phyloP scores from a whole-genome alignment of 352 stramenopile species.

The Pythium dissotocum region DNA sequence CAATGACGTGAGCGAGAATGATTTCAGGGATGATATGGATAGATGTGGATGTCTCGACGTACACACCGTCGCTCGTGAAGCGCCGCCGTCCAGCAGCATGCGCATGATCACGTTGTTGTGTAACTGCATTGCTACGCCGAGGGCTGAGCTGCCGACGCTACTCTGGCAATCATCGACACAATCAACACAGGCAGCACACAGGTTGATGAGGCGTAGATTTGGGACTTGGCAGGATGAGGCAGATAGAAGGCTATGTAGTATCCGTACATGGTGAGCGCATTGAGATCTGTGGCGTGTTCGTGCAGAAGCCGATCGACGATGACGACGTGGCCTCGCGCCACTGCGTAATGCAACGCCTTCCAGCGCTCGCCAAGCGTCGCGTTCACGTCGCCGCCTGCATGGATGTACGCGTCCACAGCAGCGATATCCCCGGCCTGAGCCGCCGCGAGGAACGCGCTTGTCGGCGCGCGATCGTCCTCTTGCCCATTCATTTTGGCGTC shows the following conservation, averaged over 20 bases:
- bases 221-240: not conserved
- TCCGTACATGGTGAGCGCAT: conserved; percentile 57
- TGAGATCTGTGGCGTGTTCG: conserved; percentile 45
- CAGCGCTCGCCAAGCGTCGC: conserved; percentile 56
- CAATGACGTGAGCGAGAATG: not conserved
- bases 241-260: not conserved
- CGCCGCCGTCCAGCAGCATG: conserved; percentile 49
- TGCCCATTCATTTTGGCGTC: not conserved
- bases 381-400: conserved; percentile 44
- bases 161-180: no score
- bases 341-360: conserved; percentile 71
- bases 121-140: conserved; percentile 53
- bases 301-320: conserved; percentile 46
- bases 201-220: not conserved
- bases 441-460: conserved; percentile 52
- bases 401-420: conserved; percentile 45
- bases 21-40: not conserved
- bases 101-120: conserved; percentile 42
- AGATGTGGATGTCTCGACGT: conserved; percentile 7
- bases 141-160: conserved; percentile 58
- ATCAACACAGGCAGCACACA: not conserved
- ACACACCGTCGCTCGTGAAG: conserved; percentile 58
- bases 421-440: conserved; percentile 42
- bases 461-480: not conserved
- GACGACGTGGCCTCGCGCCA: conserved; percentile 45